phyloP scores from a whole-genome alignment of 768 basidiomycete species.

The Sarcodon aspratus region DNA sequence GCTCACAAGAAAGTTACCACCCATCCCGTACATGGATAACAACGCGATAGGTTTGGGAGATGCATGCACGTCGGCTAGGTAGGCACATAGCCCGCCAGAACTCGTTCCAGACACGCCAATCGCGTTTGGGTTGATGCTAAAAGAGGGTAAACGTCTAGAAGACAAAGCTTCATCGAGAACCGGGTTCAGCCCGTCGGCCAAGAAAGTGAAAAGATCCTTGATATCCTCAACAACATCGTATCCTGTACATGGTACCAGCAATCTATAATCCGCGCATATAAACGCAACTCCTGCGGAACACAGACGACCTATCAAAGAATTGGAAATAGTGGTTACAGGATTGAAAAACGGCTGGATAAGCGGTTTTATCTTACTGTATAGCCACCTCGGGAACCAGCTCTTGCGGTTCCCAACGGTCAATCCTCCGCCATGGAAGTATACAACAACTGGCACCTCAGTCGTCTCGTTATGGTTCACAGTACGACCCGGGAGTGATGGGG shows the following conservation, averaged over 20 bases:
- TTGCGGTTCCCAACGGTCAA: conserved; percentile 44
- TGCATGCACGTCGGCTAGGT: conserved; percentile 45
- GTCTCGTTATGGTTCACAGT: neutral
- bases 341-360: neutral
- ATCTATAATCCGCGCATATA: conserved; percentile 52
- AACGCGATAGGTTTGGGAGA: conserved; percentile 41
- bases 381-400: conserved; percentile 61
- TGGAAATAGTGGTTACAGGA: neutral
- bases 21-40: conserved; percentile 50
- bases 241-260: conserved; percentile 39
- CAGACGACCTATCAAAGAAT: conserved; percentile 29
- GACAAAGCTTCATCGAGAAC: neutral
- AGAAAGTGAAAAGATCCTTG: conserved; percentile 39
- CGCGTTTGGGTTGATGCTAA: conserved; percentile 28
- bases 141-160: conserved; percentile 5
- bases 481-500: conserved; percentile 20
- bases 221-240: conserved; percentile 50
- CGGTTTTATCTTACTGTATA: conserved; percentile 31
- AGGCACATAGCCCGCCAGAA: conserved; percentile 54
- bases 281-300: conserved; percentile 39
- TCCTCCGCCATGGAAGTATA: conserved; percentile 43
- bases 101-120: conserved; percentile 48
- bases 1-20: conserved; percentile 42
- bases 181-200: conserved; percentile 17
- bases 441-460: conserved; percentile 15